Evolutionary conservation across 2,329 filamentous ascomycete species (phyloP).

Genomic region (Teratosphaeria zuluensis): DNA sequence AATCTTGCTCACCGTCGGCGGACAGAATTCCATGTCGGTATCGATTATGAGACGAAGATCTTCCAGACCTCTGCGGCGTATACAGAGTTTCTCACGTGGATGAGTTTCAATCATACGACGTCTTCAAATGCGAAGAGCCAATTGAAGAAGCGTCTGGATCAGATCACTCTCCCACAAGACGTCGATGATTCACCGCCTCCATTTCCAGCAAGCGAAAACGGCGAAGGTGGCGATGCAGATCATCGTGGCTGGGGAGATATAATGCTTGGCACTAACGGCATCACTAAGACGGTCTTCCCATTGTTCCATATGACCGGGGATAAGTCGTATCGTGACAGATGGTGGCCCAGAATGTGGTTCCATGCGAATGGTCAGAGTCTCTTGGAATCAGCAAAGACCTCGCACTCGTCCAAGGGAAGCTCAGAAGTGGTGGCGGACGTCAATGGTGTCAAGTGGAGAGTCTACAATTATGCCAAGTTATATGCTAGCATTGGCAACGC

Average conservation of each 20-base stretch:
- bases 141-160: slow-evolving; percentile 3
- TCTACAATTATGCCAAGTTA: neutral
- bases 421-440: neutral
- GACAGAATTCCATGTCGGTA: slow-evolving; percentile 40
- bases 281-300: slow-evolving; percentile 17
- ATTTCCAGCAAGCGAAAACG: slow-evolving; percentile 1
- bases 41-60: slow-evolving; percentile 38
- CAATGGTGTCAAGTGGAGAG: neutral
- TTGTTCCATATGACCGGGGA: slow-evolving; percentile 23
- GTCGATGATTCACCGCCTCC: slow-evolving; percentile 1
- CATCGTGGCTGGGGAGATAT: slow-evolving; percentile 13
- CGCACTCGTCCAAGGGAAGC: neutral
- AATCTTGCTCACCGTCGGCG: slow-evolving; percentile 8
- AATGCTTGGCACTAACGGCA: slow-evolving; percentile 18
- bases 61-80: slow-evolving; percentile 33
- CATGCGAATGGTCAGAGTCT: slow-evolving; percentile 8
- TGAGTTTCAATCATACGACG: slow-evolving; percentile 13
- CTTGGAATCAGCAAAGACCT: neutral
- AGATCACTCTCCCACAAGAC: slow-evolving; percentile 3
- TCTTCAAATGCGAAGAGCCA: neutral
- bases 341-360: slow-evolving; percentile 26
- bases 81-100: slow-evolving; percentile 23
- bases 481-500: neutral
- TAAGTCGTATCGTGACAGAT: slow-evolving; percentile 18
- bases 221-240: neutral